A percentile compares a stretch with the other conserved stretches of the same genome.
phyloP scores from a whole-genome alignment of 768 basidiomycete species.

The Boletus tylopilopsis region DNA sequence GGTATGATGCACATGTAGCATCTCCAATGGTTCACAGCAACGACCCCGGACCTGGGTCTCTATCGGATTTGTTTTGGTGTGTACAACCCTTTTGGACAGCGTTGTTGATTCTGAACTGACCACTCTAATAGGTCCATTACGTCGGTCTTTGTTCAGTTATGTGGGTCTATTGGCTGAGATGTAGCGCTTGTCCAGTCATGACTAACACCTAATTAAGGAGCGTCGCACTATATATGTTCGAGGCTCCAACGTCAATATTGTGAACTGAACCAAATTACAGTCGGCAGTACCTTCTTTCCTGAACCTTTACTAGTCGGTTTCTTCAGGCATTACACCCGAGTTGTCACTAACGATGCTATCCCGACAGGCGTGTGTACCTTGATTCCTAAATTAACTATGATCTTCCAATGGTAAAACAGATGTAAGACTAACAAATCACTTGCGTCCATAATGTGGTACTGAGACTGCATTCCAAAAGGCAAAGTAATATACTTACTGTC shows the following conservation, averaged over 20 bases:
- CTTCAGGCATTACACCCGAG: neutral
- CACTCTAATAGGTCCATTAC: neutral
- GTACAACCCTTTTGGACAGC: neutral
- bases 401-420: no score
- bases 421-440: no score
- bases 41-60: neutral
- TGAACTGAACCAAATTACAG: neutral
- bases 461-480: no score
- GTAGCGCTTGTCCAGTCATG: neutral
- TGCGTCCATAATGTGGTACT: no score
- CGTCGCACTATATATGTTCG: neutral
- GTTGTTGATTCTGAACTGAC: neutral
- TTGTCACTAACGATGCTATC: neutral
- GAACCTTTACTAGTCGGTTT: neutral
- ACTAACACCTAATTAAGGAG: neutral
- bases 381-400: neutral
- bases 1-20: neutral
- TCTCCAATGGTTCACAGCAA: neutral
- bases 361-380: neutral
- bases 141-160: neutral
- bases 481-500: no score
- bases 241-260: rapidly evolving
- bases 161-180: neutral
- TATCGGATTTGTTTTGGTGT: neutral
- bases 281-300: neutral